Percentiles rank a stretch among this genome's conserved stretches.
phyloP scores from a whole-genome alignment of 129 eudicot genomes.

The Ambrosia artemisiifolia region DNA sequence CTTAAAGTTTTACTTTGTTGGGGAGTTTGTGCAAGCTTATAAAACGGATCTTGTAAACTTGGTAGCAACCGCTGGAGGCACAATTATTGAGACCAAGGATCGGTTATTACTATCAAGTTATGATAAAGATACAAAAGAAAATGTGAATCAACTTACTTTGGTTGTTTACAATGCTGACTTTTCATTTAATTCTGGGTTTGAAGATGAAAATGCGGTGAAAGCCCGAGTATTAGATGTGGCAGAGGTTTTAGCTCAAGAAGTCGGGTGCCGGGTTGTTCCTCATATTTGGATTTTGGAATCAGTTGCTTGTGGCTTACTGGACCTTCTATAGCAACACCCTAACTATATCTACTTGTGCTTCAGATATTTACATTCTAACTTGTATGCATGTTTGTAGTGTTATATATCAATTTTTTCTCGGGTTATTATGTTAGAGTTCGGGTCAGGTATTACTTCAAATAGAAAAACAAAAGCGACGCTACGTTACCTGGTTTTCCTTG shows the following conservation, averaged over 20 bases:
- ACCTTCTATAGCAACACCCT: conserved; percentile 1
- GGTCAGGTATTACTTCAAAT: too few species aligned
- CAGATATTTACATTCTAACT: background rate
- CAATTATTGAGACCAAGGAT: conserved; percentile 33
- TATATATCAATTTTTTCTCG: too few species aligned
- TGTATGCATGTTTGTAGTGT: background rate
- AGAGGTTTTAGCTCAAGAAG: conserved; percentile 43
- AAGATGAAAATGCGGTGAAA: conserved; percentile 25
- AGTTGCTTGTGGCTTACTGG: conserved; percentile 45
- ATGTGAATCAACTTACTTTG: conserved; percentile 19
- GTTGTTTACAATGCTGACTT: conserved; percentile 51
- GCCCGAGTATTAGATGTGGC: conserved; percentile 45
- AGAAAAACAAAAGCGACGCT: too few species aligned
- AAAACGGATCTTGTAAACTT: conserved; percentile 39
- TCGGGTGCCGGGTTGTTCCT: conserved; percentile 31
- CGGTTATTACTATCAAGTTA: conserved; percentile 18
- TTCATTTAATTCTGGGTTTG: conserved; percentile 24
- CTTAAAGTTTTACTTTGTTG: conserved; percentile 51
- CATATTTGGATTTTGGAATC: conserved; percentile 81
- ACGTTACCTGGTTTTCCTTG: too few species aligned
- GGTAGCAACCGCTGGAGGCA: conserved; percentile 59
- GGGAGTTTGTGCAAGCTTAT: conserved; percentile 51
- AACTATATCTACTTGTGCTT: background rate
- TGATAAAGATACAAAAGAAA: background rate
- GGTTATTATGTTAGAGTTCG: too few species aligned